These are phyloP conservation scores for Withania somnifera DNA, from an alignment of 305 asterid species.

Conservation along the genomic window DNA sequence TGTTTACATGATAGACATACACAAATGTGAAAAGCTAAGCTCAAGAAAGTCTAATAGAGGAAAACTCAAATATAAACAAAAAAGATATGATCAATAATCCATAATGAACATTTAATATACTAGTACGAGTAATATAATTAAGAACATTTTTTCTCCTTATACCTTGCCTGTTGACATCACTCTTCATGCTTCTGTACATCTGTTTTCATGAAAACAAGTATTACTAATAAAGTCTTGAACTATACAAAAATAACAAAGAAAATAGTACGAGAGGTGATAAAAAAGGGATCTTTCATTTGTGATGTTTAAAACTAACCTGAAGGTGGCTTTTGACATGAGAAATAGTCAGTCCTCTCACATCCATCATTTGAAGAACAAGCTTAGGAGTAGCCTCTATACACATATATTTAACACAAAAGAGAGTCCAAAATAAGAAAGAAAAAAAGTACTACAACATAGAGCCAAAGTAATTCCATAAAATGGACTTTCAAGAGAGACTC, in stretches of 20 bases:
- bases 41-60: too few species aligned
- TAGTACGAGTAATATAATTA: too few species aligned
- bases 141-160: too few species aligned
- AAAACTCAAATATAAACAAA: too few species aligned
- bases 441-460: too few species aligned
- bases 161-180: conserved; percentile 58
- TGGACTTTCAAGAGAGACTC: too few species aligned
- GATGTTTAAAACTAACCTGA: conserved; percentile 32
- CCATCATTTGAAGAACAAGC: conserved; percentile 69
- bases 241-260: neutral
- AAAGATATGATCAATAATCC: too few species aligned
- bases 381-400: conserved; percentile 83
- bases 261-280: neutral
- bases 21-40: too few species aligned
- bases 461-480: too few species aligned
- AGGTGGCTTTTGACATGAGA: conserved; percentile 94
- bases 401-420: too few species aligned
- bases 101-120: too few species aligned
- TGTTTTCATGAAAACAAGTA: conserved; percentile 21
- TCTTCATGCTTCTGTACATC: conserved; percentile 83
- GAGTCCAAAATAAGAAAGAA: too few species aligned
- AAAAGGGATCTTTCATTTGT: neutral
- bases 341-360: conserved; percentile 65
- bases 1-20: neutral
- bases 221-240: neutral